phyloP scores from a whole-genome alignment of 2,329 filamentous ascomycete species.

The Fusarium concolor region DNA sequence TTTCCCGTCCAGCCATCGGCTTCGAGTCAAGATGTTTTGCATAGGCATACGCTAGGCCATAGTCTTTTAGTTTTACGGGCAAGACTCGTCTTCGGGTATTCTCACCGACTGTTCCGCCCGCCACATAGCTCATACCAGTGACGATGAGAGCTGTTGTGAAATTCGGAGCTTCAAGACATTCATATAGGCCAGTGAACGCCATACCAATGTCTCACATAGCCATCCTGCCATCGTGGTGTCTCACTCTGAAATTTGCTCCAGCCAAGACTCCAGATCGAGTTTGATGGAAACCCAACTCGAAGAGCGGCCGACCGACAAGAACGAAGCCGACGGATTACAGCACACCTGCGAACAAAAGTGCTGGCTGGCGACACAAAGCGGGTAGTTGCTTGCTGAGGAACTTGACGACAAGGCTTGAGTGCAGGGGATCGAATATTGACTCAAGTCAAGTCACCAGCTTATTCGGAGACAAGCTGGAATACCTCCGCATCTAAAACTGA shows the following conservation, averaged over 20 bases:
- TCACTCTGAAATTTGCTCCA: constrained; percentile 11
- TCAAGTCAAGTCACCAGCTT: constrained; percentile 23
- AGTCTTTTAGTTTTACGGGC: constrained; percentile 5
- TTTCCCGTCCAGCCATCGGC: constrained; percentile 41
- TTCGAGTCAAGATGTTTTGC: constrained; percentile 39
- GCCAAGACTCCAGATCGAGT: constrained; percentile 6
- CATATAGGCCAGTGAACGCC: constrained; percentile 11
- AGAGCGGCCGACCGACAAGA: constrained; percentile 21
- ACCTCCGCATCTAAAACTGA: constrained; percentile 14
- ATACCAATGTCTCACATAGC: constrained; percentile 37
- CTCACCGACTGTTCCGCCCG: constrained; percentile 45
- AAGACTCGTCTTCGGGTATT: constrained; percentile 33
- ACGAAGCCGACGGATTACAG: constrained; percentile 8
- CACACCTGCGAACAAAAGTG: constrained; percentile 18
- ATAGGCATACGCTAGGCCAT: constrained; percentile 36
- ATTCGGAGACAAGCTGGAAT: constrained; percentile 10
- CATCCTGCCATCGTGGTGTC: constrained; percentile 29
- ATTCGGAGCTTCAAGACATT: constrained; percentile 28
- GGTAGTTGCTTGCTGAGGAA: constrained; percentile 32
- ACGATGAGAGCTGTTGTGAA: constrained; percentile 23
- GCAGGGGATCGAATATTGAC: constrained; percentile 29
- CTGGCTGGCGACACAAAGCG: constrained; percentile 33
- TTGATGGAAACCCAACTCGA: constrained; percentile 19
- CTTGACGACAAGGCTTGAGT: constrained; percentile 15
- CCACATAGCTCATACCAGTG: constrained; percentile 31